A percentile compares a stretch with the other conserved stretches of the same genome.
Evolutionary conservation across 192 early-diverging fungal species (phyloP).

Genomic region (Obelidium mucronatum): DNA sequence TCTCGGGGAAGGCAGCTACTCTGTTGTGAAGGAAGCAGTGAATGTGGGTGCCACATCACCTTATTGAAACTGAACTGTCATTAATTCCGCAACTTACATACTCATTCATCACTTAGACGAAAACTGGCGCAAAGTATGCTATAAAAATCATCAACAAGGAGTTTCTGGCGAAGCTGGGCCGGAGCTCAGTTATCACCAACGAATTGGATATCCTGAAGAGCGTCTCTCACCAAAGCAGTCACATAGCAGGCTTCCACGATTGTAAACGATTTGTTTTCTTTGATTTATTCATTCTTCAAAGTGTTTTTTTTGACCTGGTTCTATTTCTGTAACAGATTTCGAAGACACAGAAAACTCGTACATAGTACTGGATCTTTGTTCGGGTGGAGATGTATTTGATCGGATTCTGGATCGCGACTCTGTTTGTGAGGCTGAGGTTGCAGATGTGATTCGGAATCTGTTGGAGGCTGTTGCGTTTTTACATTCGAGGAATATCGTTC

Average conservation of each 20-base stretch:
- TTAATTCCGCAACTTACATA: no score
- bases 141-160: constrained; percentile 92
- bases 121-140: constrained; percentile 77
- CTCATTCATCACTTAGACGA: constrained; percentile 49
- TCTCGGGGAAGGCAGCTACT: constrained; percentile 55
- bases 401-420: constrained; percentile 69
- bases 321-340: no score
- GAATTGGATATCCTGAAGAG: constrained; percentile 87
- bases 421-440: constrained; percentile 74
- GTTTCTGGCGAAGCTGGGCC: constrained; percentile 73
- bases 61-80: no score
- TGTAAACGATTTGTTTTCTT: no score
- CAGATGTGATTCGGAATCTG: constrained; percentile 71
- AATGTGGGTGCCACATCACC: no score
- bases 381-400: constrained; percentile 87
- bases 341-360: background rate
- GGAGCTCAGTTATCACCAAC: constrained; percentile 85
- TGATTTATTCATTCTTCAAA: no score
- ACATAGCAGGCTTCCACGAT: constrained; percentile 86
- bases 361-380: background rate
- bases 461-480: constrained; percentile 81
- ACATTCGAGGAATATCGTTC: constrained; percentile 85
- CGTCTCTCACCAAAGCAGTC: constrained; percentile 76
- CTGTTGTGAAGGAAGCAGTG: constrained; percentile 57
- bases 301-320: no score